A percentile compares a stretch with the other conserved stretches of the same genome.
These are phyloP conservation scores for Penicillium aurantiogriseum DNA, from an alignment of 2,329 filamentous ascomycete species.

Conservation along the genomic window DNA sequence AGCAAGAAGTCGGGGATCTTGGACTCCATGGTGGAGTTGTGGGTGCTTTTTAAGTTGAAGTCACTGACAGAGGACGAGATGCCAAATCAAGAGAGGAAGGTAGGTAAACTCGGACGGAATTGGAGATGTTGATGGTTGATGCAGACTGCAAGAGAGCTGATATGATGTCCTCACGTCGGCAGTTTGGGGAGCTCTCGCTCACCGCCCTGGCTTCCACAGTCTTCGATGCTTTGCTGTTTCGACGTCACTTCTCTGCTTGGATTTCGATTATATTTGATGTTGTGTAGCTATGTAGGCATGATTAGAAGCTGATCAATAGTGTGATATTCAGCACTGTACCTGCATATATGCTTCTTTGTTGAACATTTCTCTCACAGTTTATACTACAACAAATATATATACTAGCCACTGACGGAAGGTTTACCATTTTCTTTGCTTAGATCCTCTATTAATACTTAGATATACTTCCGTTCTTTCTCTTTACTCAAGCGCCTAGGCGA, in stretches of 20 bases:
- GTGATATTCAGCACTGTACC: neutral
- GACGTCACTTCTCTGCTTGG: neutral
- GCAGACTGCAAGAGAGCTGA: conserved; percentile 12
- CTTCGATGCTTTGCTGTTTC: conserved; percentile 2
- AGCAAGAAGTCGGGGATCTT: conserved; percentile 88
- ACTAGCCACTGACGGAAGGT: too few species aligned
- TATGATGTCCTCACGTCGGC: conserved; percentile 13
- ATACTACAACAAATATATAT: neutral
- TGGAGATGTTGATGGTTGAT: conserved; percentile 13
- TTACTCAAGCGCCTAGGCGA: too few species aligned
- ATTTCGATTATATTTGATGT: neutral
- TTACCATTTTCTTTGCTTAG: too few species aligned
- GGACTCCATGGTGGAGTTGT: conserved; percentile 66
- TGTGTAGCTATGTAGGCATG: neutral
- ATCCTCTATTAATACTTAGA: accelerated
- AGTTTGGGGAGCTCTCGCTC: conserved; percentile 10
- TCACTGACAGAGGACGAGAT: conserved; percentile 1
- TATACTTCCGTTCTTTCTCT: too few species aligned
- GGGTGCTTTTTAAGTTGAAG: neutral
- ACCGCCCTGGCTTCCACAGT: conserved; percentile 8
- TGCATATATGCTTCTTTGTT: neutral
- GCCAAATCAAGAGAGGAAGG: conserved; percentile 1
- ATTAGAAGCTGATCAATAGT: too few species aligned
- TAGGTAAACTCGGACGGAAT: conserved; percentile 9
- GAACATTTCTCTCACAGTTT: neutral